Conservation (phyloP, 1,284 basidiomycete genomes). For the Leccinum fallax region DNA sequence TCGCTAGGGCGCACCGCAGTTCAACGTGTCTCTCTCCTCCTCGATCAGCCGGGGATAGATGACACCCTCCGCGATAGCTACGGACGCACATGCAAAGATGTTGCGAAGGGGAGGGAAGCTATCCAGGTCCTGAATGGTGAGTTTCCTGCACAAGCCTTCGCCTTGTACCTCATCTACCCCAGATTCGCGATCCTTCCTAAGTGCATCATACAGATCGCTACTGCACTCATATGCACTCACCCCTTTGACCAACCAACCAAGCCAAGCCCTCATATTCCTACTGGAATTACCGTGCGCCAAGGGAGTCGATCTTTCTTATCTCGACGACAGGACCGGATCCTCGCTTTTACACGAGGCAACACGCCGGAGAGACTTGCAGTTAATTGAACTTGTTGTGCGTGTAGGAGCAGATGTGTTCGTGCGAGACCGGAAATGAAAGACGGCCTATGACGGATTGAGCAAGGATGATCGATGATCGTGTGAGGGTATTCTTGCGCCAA, state of each 20-base stretch:
- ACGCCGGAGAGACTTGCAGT: conserved; percentile 74
- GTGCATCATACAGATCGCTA: conserved; percentile 74
- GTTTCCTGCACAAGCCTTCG: not conserved
- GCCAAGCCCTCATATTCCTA: conserved; percentile 53
- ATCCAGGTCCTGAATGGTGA: conserved; percentile 72
- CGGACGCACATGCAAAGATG: conserved; percentile 74
- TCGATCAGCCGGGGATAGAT: conserved; percentile 80
- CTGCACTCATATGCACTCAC: conserved; percentile 75
- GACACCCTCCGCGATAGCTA: conserved; percentile 77
- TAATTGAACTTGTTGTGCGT: conserved; percentile 84
- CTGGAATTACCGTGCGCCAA: conserved; percentile 64
- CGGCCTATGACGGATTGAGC: conserved; percentile 69
- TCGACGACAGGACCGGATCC: conserved; percentile 78
- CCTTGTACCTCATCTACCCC: conserved; percentile 10
- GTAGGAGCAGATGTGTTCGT: conserved; percentile 92
- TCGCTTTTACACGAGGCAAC: conserved; percentile 91
- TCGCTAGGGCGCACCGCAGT: conserved; percentile 81
- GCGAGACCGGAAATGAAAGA: conserved; percentile 77
- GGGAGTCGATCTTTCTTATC: conserved; percentile 65
- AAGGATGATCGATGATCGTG: conserved; percentile 68
- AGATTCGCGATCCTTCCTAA: conserved; percentile 87
- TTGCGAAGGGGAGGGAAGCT: conserved; percentile 72
- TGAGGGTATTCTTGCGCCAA: conserved; percentile 84
- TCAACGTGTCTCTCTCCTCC: conserved; percentile 56
- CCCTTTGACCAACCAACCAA: conserved; percentile 44